Evolutionary conservation across 2,329 filamentous ascomycete species (phyloP).

Genomic region (Periconia sp.): DNA sequence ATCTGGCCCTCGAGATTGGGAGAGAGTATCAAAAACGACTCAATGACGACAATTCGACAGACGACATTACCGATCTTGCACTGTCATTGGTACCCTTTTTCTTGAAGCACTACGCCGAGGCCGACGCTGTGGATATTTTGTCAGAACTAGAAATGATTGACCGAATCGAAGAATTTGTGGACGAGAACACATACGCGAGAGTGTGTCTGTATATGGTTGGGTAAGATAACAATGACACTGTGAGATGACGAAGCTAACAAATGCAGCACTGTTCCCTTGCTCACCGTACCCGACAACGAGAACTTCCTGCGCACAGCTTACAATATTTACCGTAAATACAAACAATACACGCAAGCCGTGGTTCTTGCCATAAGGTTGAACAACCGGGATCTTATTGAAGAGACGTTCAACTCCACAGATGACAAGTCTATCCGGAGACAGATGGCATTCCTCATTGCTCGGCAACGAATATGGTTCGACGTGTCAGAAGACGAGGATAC

Average conservation of each 20-base stretch:
- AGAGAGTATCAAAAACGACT: constrained; percentile 89
- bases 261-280: constrained; percentile 84
- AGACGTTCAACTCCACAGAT: constrained; percentile 76
- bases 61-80: constrained; percentile 84
- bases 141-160: constrained; percentile 98
- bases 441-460: constrained; percentile 87
- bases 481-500: constrained; percentile 70
- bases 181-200: constrained; percentile 88
- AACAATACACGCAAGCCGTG: constrained; percentile 90
- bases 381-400: constrained; percentile 77
- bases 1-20: constrained; percentile 92
- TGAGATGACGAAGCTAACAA: constrained; percentile 4
- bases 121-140: constrained; percentile 94
- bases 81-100: constrained; percentile 88
- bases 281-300: constrained; percentile 97
- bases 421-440: constrained; percentile 88
- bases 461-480: constrained; percentile 85
- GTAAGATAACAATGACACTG: neutral
- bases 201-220: constrained; percentile 97
- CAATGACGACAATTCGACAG: constrained; percentile 78
- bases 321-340: constrained; percentile 89
- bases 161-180: constrained; percentile 82
- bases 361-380: constrained; percentile 92
- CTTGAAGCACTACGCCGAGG: constrained; percentile 95
- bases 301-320: constrained; percentile 92